These are phyloP conservation scores for Beta lomatogona DNA, from an alignment of 179 eudicot genomes.

Conservation along the genomic window DNA sequence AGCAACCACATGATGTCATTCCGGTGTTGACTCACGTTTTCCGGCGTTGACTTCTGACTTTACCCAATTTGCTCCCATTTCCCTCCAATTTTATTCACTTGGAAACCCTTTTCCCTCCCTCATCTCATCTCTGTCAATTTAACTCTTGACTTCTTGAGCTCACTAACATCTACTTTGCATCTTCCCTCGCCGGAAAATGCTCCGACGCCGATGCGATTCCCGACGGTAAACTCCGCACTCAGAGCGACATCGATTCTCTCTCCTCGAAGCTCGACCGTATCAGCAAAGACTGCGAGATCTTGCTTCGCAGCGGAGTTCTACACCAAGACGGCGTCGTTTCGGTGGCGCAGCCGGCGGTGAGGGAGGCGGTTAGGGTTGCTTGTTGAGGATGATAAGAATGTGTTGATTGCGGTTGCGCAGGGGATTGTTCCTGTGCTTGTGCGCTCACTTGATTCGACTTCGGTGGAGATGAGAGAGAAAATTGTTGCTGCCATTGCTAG, in stretches of 20 bases:
- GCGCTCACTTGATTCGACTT: constrained; percentile 56
- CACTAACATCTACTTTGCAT: too few species aligned
- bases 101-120: too few species aligned
- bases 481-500: constrained; percentile 58
- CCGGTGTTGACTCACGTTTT: too few species aligned
- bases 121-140: too few species aligned
- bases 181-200: constrained; percentile 48
- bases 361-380: constrained; percentile 49
- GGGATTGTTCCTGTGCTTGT: constrained; percentile 76
- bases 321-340: constrained; percentile 19
- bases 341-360: neutral
- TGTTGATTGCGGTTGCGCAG: constrained; percentile 69
- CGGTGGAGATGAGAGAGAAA: constrained; percentile 66
- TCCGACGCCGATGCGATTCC: constrained; percentile 34
- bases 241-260: constrained; percentile 68
- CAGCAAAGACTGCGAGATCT: constrained; percentile 52
- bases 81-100: too few species aligned
- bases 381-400: constrained; percentile 67
- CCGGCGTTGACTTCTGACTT: too few species aligned
- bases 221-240: constrained; percentile 70
- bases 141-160: too few species aligned
- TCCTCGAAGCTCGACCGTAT: constrained; percentile 49
- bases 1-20: too few species aligned
- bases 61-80: too few species aligned
- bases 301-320: constrained; percentile 48